Percentiles rank a stretch among this genome's conserved stretches.
phyloP scores from a whole-genome alignment of 768 basidiomycete species.

The Leccinum pellstonianum region DNA sequence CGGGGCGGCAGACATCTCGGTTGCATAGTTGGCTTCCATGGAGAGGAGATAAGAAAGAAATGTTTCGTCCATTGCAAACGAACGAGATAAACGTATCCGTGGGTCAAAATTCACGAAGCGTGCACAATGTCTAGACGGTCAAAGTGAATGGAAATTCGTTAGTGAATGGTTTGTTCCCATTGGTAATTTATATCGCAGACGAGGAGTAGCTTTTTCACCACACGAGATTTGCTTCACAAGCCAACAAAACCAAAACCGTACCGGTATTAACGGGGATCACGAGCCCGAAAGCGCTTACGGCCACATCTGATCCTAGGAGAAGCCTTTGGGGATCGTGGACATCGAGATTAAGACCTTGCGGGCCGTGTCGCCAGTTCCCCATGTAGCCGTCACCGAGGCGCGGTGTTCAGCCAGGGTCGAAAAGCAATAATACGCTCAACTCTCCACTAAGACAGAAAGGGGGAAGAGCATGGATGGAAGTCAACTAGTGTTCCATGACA shows the following conservation, averaged over 20 bases:
- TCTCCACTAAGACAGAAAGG: not conserved
- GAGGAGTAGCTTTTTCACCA: not conserved
- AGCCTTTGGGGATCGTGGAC: not conserved
- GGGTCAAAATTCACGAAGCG: not conserved
- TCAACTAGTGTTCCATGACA: not conserved
- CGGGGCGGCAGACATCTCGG: not conserved
- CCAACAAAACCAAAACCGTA: not conserved
- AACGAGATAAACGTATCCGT: not conserved
- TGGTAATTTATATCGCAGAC: slow-evolving; percentile 1
- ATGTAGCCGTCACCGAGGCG: not conserved
- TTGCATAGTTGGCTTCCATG: not conserved
- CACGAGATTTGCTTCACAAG: not conserved
- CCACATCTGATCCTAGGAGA: slow-evolving; percentile 2
- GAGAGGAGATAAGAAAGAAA: not conserved
- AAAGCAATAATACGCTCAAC: not conserved
- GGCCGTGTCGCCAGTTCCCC: not conserved
- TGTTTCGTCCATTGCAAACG: not conserved
- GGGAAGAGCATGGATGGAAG: not conserved
- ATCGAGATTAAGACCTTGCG: slow-evolving; percentile 8
- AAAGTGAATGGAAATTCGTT: not conserved
- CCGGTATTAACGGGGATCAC: not conserved
- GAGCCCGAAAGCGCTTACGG: not conserved
- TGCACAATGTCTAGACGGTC: not conserved
- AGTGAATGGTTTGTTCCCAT: not conserved
- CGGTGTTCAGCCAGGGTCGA: not conserved